These are phyloP conservation scores for Trametes cinnabarina DNA, from an alignment of 768 basidiomycete species.

Conservation along the genomic window DNA sequence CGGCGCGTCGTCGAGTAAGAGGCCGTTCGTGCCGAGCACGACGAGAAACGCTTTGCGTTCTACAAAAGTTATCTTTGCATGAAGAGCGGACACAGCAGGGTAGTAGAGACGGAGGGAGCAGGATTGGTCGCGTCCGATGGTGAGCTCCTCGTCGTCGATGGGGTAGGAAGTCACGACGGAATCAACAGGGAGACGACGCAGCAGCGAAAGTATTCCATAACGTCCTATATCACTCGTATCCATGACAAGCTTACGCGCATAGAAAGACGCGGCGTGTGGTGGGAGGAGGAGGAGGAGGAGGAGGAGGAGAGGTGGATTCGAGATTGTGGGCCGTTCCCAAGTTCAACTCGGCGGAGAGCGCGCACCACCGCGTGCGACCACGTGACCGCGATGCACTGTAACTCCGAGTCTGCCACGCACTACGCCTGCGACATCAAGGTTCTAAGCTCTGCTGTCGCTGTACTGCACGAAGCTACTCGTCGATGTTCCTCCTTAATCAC, in stretches of 20 bases:
- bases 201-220: constrained; percentile 62
- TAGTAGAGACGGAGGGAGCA: constrained; percentile 75
- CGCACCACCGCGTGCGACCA: no score
- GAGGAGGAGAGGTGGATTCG: neutral
- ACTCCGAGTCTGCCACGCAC: neutral
- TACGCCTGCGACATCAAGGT: no score
- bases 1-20: constrained; percentile 59
- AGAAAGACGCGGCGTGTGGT: no score
- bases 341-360: neutral
- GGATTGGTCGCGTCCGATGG: constrained; percentile 62
- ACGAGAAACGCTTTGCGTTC: constrained; percentile 72
- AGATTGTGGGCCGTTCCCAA: neutral
- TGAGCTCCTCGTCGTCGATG: constrained; percentile 64
- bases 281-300: neutral
- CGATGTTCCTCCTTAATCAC: no score
- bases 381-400: constrained; percentile 6
- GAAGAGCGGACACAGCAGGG: constrained; percentile 55
- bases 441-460: no score
- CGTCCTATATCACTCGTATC: constrained; percentile 56
- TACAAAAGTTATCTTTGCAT: constrained; percentile 63
- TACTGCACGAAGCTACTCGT: no score
- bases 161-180: constrained; percentile 63
- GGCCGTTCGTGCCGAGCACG: constrained; percentile 57
- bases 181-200: constrained; percentile 50
- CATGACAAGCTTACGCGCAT: no score